Evolutionary conservation across 345 rosid species (phyloP).

Genomic region (Eucalyptus leucophloia): DNA sequence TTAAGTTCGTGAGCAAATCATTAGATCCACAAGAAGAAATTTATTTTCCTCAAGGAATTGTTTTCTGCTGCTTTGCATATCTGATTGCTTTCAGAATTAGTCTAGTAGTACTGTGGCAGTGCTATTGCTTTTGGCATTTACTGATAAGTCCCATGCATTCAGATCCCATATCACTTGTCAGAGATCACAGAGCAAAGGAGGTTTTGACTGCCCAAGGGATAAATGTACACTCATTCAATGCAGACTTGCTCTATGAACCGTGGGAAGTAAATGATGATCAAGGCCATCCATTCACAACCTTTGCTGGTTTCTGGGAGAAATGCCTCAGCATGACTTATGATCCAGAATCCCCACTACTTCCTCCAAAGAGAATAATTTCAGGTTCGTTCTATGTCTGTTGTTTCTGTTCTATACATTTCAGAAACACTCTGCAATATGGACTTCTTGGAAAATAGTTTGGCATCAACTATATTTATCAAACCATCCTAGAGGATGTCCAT

Average conservation of each 20-base stretch:
- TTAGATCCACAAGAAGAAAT: neutral
- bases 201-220: constrained; percentile 61
- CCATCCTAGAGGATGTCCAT: neutral
- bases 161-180: constrained; percentile 89
- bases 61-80: neutral
- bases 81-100: neutral
- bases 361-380: constrained; percentile 87
- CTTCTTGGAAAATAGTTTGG: neutral
- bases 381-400: constrained; percentile 21
- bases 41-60: neutral
- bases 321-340: constrained; percentile 97
- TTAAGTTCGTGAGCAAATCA: neutral
- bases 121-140: neutral
- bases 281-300: constrained; percentile 70
- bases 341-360: constrained; percentile 96
- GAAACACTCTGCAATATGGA: neutral
- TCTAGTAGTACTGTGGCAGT: neutral
- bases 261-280: constrained; percentile 86
- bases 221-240: constrained; percentile 71
- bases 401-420: neutral
- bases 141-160: constrained; percentile 2
- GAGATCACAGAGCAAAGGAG: constrained; percentile 94
- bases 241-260: constrained; percentile 97
- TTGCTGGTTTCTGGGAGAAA: constrained; percentile 81
- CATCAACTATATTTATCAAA: neutral